Percentiles rank a stretch among this genome's conserved stretches.
Evolutionary conservation across 148 eudicot genomes (phyloP).

Genomic region (Silene latifolia): DNA sequence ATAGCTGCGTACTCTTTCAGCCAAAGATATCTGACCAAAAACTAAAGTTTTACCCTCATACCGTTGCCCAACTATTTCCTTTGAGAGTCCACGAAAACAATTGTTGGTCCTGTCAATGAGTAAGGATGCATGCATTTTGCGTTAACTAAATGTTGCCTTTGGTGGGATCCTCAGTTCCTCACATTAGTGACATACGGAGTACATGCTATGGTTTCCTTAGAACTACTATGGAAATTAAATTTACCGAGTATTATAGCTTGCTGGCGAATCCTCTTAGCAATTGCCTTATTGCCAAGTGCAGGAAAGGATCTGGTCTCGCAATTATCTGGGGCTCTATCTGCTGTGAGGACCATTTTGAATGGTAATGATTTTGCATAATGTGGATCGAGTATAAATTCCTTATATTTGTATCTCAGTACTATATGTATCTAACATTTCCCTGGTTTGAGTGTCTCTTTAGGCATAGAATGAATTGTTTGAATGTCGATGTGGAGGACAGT

Average conservation of each 20-base stretch:
- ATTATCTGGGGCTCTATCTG: slow-evolving; percentile 69
- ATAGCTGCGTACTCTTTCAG: background rate
- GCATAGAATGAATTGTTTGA: slow-evolving; percentile 81
- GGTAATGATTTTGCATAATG: slow-evolving; percentile 33
- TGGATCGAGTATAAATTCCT: background rate
- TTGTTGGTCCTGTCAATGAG: background rate
- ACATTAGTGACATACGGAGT: background rate
- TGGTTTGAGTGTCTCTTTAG: slow-evolving; percentile 32
- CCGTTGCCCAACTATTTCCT: background rate
- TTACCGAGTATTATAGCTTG: background rate
- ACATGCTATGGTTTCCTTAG: background rate
- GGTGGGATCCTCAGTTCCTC: background rate
- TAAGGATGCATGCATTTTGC: background rate
- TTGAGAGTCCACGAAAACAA: background rate
- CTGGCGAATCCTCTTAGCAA: background rate
- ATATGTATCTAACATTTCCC: background rate
- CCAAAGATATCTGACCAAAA: background rate
- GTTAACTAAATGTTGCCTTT: background rate
- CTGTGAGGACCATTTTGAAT: slow-evolving; percentile 91
- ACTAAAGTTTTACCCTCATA: background rate
- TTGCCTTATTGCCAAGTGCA: slow-evolving; percentile 22
- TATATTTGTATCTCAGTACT: background rate
- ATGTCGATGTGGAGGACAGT: slow-evolving; percentile 54
- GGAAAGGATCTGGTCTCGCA: slow-evolving; percentile 74
- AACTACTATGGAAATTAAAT: background rate